These are phyloP conservation scores for Aspergillus puulaauensis DNA, from an alignment of 2,329 filamentous ascomycete species.

Conservation along the genomic window DNA sequence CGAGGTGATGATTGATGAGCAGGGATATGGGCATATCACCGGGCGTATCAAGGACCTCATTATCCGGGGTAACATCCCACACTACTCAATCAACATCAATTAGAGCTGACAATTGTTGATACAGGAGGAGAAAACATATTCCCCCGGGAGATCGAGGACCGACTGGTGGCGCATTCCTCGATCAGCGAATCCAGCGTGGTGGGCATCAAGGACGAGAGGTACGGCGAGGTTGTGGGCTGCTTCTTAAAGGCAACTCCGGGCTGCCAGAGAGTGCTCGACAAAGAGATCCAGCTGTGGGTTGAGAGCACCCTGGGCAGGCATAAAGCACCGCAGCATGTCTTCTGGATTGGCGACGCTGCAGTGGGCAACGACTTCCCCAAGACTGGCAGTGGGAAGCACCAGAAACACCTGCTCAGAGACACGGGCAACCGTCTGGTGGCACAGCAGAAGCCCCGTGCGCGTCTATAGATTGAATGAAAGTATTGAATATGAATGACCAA, in stretches of 20 bases:
- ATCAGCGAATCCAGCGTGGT: conserved; percentile 64
- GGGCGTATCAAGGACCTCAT: conserved; percentile 76
- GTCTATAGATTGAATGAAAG: neutral
- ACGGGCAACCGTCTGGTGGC: conserved; percentile 26
- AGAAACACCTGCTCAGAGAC: conserved; percentile 57
- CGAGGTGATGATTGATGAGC: conserved; percentile 48
- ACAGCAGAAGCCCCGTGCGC: neutral
- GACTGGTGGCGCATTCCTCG: conserved; percentile 59
- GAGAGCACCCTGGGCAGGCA: conserved; percentile 39
- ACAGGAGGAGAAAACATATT: conserved; percentile 67
- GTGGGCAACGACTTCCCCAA: conserved; percentile 53
- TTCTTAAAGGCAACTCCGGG: conserved; percentile 45
- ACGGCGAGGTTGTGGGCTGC: conserved; percentile 21
- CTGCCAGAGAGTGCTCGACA: conserved; percentile 45
- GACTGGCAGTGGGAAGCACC: conserved; percentile 67
- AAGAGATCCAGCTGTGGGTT: conserved; percentile 60
- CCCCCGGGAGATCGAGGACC: conserved; percentile 69
- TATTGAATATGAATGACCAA: too few species aligned
- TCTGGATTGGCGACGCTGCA: conserved; percentile 63
- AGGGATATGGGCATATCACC: conserved; percentile 68
- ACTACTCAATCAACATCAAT: neutral
- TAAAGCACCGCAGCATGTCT: conserved; percentile 48
- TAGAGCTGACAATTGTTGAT: too few species aligned
- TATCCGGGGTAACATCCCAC: conserved; percentile 54
- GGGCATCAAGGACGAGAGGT: conserved; percentile 57